Evolutionary conservation across 1,284 basidiomycete species (phyloP), one percentile per base, ranked within the genome.

Genomic region (Tylopilus orsonianus): DNA sequence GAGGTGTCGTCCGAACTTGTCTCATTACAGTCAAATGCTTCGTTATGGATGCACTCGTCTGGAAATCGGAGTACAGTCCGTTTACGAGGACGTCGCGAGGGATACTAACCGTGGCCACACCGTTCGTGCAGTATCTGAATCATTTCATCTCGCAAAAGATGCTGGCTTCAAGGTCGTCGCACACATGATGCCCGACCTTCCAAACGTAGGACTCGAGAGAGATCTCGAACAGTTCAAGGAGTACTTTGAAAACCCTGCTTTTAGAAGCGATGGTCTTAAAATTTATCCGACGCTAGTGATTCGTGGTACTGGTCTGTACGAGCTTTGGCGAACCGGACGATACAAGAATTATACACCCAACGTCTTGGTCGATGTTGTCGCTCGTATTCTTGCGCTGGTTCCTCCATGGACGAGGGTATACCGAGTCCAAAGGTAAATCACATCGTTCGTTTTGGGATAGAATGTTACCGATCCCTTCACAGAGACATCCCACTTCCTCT

Each of bases 261-360:
- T 98, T 75, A 77, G 97, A 50, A 95, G 93, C 41, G 96, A 99
- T 64, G 97, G 97, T 1, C 77, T 99, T 52, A 99, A 99, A 71
- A 93, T 99, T 42, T 99, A 99, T 71, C 97, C 97, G 10, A 98
- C 97, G 0, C 75, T 99, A 43, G 97, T 99, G 48, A 99, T 99
- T 66, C 84, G 97, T 32, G 97, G 97, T 8, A 99, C 97, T 0
- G 97, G 97, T 10, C 71, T 99, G 47, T 98, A 98, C 67, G 95
- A 98, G 68, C 79, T 98, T 7, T 98, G 95, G 95, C 75, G 93
- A 55, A 97, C 95, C 20, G 95, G 94, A 20, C 80, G 92, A 61
- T 99, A 99, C 74, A 98, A 97, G 72, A 99, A 99, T 68, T 99
- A 99, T 68, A 97, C 96, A 3, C 93, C 97, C 3, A 98, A 98